Evolutionary conservation across 176 grass and related monocot species (phyloP).

Genomic region (Oryza glaberrima): DNA sequence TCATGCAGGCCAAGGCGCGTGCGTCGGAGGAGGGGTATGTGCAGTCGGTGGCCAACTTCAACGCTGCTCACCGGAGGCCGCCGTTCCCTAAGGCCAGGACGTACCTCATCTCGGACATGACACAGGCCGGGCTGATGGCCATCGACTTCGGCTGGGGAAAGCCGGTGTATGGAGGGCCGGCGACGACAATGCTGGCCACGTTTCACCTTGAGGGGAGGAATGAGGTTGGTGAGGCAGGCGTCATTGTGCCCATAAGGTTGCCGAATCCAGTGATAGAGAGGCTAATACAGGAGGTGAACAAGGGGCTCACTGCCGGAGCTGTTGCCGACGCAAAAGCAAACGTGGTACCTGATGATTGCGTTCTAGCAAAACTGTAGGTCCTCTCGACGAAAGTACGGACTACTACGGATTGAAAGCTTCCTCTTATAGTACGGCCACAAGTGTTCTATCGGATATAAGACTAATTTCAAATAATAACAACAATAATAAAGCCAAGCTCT

Average conservation of each 20-base stretch:
- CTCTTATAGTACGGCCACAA: not conserved
- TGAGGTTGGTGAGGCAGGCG: constrained; percentile 25
- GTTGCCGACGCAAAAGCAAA: not conserved
- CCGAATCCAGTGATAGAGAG: constrained; percentile 28
- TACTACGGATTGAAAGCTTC: not conserved
- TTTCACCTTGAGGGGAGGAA: constrained; percentile 39
- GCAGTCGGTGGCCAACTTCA: not conserved
- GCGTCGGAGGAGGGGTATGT: not conserved
- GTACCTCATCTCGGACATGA: constrained; percentile 41
- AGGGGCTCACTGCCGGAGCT: not conserved
- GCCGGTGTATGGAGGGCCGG: constrained; percentile 45
- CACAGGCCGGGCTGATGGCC: constrained; percentile 30
- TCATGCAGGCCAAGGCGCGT: not conserved
- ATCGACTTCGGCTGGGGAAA: constrained; percentile 53
- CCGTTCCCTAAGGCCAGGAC: not conserved
- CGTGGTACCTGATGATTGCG: not conserved
- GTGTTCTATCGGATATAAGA: too few relatives aligned
- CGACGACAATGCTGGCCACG: constrained; percentile 36
- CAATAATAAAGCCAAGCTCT: too few relatives aligned
- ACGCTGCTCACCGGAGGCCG: not conserved
- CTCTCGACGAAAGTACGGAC: not conserved
- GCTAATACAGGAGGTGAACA: constrained; percentile 16
- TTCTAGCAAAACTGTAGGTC: not conserved
- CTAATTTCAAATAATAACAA: too few relatives aligned
- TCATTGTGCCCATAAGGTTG: constrained; percentile 44